These are phyloP conservation scores for Aspergillus pseudonomiae DNA, from an alignment of 2,329 filamentous ascomycete species.

Conservation along the genomic window DNA sequence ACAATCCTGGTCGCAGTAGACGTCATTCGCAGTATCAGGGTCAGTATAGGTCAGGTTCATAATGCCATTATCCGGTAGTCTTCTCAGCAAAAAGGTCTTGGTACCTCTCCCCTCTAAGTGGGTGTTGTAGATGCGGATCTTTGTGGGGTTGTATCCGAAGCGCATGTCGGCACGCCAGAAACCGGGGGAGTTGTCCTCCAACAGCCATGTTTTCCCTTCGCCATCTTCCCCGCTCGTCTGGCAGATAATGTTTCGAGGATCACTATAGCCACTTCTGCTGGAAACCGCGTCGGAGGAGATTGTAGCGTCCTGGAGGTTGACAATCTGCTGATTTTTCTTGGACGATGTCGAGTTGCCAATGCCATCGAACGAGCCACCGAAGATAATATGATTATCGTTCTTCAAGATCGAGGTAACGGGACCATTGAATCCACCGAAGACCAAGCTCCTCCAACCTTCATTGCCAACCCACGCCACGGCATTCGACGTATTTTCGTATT, in stretches of 20 bases:
- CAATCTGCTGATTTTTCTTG: conserved; percentile 70
- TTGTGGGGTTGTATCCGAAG: conserved; percentile 85
- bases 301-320: conserved; percentile 80
- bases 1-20: conserved; percentile 78
- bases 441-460: conserved; percentile 74
- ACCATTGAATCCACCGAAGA: conserved; percentile 94
- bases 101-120: conserved; percentile 81
- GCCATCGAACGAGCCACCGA: conserved; percentile 87
- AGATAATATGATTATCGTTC: conserved; percentile 83
- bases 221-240: conserved; percentile 68
- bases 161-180: conserved; percentile 82
- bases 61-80: conserved; percentile 84
- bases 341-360: conserved; percentile 72
- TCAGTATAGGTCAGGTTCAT: conserved; percentile 95
- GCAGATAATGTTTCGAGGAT: conserved; percentile 83
- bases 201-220: conserved; percentile 78
- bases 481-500: conserved; percentile 79
- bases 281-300: conserved; percentile 67
- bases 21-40: conserved; percentile 66
- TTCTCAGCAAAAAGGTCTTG: conserved; percentile 83
- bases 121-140: conserved; percentile 86
- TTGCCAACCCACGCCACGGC: conserved; percentile 77
- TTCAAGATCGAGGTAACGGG: conserved; percentile 84
- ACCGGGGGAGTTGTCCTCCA: conserved; percentile 73
- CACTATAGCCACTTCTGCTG: conserved; percentile 66